These are phyloP conservation scores for Vitis rotundifolia DNA, from an alignment of 164 flowering plant genomes.

Conservation along the genomic window DNA sequence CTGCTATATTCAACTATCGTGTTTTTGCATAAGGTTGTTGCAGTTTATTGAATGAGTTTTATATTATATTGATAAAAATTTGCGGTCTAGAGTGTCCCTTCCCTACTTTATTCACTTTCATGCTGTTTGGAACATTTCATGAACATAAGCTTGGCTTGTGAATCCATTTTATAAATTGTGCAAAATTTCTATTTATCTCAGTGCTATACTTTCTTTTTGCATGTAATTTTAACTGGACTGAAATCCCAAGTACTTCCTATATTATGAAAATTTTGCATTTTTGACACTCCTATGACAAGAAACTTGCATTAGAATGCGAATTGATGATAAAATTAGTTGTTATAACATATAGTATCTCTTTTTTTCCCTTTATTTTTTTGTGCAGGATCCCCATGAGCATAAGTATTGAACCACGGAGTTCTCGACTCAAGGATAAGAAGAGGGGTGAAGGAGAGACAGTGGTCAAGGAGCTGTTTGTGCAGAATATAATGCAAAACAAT, in stretches of 20 bases:
- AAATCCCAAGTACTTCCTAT: neutral
- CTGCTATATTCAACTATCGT: neutral
- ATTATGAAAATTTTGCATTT: neutral
- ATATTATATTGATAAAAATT: neutral
- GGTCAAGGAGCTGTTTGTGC: conserved; percentile 79
- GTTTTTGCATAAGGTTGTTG: neutral
- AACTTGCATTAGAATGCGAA: neutral
- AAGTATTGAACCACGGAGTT: conserved; percentile 75
- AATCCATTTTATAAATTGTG: too few relatives aligned
- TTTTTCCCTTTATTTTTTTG: neutral
- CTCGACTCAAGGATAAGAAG: conserved; percentile 80
- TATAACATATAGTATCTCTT: neutral
- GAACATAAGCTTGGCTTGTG: too few relatives aligned
- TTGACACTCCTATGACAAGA: neutral
- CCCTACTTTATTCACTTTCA: neutral
- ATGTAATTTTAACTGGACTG: too few relatives aligned
- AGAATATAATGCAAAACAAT: conserved; percentile 68
- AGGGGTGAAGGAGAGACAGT: conserved; percentile 82
- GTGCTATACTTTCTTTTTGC: too few relatives aligned
- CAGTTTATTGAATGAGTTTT: neutral
- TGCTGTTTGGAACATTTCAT: neutral
- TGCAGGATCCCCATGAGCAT: conserved; percentile 56
- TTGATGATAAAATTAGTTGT: neutral
- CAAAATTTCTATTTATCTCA: too few relatives aligned
- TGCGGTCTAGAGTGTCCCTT: too few relatives aligned